A percentile compares a stretch with the other conserved stretches of the same genome.
phyloP scores from a whole-genome alignment of 2,329 filamentous ascomycete species.

The Ceratocystis colombiana region DNA sequence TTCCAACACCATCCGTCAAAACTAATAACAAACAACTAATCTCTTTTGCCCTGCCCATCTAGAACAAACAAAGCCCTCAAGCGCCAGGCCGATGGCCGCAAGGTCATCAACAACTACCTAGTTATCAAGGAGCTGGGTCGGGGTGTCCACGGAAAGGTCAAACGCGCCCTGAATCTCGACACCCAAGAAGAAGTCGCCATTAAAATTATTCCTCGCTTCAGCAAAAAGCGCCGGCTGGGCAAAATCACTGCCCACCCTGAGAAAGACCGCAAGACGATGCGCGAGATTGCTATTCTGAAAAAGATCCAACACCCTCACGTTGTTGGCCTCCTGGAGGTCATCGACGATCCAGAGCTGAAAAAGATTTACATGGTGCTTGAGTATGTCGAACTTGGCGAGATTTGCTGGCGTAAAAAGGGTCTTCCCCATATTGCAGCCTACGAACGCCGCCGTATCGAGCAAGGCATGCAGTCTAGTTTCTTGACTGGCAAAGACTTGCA shows the following conservation, averaged over 20 bases:
- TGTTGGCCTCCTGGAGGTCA: constrained; percentile 88
- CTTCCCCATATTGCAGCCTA: constrained; percentile 70
- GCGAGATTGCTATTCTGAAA: constrained; percentile 95
- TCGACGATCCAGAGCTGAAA: constrained; percentile 89
- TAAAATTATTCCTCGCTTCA: constrained; percentile 95
- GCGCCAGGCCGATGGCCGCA: constrained; percentile 79
- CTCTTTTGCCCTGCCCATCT: constrained; percentile 16
- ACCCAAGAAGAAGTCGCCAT: constrained; percentile 79
- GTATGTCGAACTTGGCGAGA: constrained; percentile 86
- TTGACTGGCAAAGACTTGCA: constrained; percentile 41
- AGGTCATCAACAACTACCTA: constrained; percentile 96
- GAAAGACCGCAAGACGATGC: constrained; percentile 64
- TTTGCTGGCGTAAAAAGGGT: constrained; percentile 86
- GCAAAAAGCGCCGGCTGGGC: constrained; percentile 84
- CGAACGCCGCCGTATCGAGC: constrained; percentile 71
- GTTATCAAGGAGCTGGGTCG: constrained; percentile 93
- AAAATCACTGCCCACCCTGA: constrained; percentile 58
- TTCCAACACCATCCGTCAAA: background rate
- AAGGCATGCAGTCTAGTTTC: constrained; percentile 43
- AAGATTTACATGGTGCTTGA: constrained; percentile 98
- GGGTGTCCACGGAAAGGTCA: constrained; percentile 95
- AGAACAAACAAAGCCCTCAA: constrained; percentile 84
- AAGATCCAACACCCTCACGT: constrained; percentile 98
- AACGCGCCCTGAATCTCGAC: constrained; percentile 72
- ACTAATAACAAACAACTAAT: constrained; percentile 10